These are phyloP conservation scores for Phytophthora sojae DNA, from an alignment of 352 stramenopile genomes.

Conservation along the genomic window DNA sequence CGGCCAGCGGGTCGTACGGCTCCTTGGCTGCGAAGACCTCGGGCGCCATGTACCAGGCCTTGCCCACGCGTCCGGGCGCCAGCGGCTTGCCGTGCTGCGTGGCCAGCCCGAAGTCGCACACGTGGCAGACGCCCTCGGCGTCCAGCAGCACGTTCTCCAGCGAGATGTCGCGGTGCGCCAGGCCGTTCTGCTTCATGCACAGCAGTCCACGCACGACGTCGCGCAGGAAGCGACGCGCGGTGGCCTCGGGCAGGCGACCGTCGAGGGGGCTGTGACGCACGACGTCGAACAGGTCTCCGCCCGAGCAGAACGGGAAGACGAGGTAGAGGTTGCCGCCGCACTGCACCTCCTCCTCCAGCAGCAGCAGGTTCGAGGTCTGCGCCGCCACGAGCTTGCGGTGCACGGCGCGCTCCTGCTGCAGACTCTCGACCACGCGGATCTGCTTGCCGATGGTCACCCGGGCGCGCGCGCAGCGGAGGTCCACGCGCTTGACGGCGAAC, in stretches of 20 bases:
- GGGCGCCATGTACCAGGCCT: constrained; percentile 75
- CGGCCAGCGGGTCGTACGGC: constrained; percentile 49
- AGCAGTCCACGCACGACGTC: constrained; percentile 46
- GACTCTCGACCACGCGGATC: constrained; percentile 56
- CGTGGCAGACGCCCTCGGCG: constrained; percentile 43
- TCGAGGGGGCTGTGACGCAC: constrained; percentile 48
- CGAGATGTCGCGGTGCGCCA: constrained; percentile 71
- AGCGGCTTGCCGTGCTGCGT: constrained; percentile 29
- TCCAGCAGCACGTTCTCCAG: constrained; percentile 71
- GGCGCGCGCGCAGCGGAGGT: constrained; percentile 41
- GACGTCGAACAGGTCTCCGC: constrained; percentile 64
- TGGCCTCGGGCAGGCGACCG: constrained; percentile 43
- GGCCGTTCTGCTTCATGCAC: constrained; percentile 49
- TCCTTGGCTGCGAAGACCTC: constrained; percentile 58
- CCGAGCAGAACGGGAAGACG: constrained; percentile 62
- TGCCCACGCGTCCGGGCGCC: constrained; percentile 53
- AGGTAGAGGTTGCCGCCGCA: constrained; percentile 51
- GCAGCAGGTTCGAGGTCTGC: constrained; percentile 48
- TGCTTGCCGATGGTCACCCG: constrained; percentile 48
- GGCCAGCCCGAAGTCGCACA: constrained; percentile 69
- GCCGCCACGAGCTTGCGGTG: constrained; percentile 46
- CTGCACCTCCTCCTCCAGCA: constrained; percentile 57
- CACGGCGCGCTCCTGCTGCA: constrained; percentile 56
- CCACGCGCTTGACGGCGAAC: constrained; percentile 62
- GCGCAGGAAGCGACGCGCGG: constrained; percentile 44